These are phyloP conservation scores for Garcia nutans DNA, from an alignment of 345 rosid genomes.

Conservation along the genomic window DNA sequence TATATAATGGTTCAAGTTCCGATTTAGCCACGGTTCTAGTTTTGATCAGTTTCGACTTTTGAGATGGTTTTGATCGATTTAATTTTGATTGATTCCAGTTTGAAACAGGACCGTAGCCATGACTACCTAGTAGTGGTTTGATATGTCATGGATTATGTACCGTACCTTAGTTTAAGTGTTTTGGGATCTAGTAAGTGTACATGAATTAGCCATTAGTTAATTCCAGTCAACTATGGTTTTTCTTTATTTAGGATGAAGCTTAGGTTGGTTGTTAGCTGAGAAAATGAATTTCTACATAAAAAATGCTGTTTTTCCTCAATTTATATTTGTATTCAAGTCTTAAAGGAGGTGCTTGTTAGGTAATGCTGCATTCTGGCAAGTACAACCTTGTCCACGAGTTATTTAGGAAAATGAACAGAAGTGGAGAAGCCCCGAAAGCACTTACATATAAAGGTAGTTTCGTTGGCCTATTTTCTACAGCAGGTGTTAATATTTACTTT, in stretches of 20 bases:
- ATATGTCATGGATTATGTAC: no score
- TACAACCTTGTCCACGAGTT: conserved; percentile 68
- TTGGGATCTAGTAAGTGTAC: no score
- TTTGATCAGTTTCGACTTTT: no score
- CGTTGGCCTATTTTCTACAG: neutral
- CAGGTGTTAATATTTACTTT: conserved; percentile 4
- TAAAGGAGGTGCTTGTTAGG: conserved; percentile 69
- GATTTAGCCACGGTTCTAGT: no score
- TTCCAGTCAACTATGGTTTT: no score
- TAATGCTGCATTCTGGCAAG: conserved; percentile 86
- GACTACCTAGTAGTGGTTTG: no score
- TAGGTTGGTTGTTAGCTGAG: neutral
- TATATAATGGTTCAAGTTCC: no score
- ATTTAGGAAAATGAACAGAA: conserved; percentile 70
- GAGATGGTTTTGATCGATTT: no score
- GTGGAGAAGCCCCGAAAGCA: conserved; percentile 71
- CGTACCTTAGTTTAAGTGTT: no score
- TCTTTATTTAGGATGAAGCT: neutral
- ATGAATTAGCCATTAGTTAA: no score
- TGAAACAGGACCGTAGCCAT: no score
- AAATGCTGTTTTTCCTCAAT: conserved; percentile 24
- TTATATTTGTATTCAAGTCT: conserved; percentile 42
- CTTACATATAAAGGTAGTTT: conserved; percentile 71
- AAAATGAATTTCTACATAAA: conserved; percentile 13
- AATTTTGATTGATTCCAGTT: no score